Evolutionary conservation across 129 eudicot genomes (phyloP), one percentile per base, ranked within the genome.

Genomic region (Tagetes erecta): DNA sequence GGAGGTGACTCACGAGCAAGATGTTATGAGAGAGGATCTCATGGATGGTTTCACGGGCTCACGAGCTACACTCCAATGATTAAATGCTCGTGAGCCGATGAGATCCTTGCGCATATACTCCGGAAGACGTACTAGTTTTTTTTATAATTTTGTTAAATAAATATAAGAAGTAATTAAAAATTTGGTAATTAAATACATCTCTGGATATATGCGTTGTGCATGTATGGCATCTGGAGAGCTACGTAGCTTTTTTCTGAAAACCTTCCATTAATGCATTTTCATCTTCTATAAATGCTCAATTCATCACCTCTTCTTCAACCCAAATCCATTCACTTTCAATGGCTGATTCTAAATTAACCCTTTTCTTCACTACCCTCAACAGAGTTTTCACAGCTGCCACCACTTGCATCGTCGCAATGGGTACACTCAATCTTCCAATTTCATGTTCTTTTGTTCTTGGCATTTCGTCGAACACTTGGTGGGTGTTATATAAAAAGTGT

Each of bases 351-450:
- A 59, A 55, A 12, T 57, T 73, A 44, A 51, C 46, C 3, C n/a
- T 68, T 56, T 67, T 81, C 74, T 53, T 79, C 37, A 76, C 41
- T 3, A 50, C 64, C 39, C 5, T 86, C 55, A 67, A 82, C 76
- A 77, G 44, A 75, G 68, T 72, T 41, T 67, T 67, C 35, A 46
- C 60, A 35, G 86, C 78, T 80, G 31, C 80, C 27, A 41, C 78
- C 51, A 82, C 91, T 8, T 86, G 90, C 80, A 57, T 81, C 70
- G 70, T 87, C 10, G 82, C 87, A 69, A 40, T 89, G 14, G 96
- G 97, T 92, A 83, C 38, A 50, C 69, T 64, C 53, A 8, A 11
- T 58, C 40, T 39, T n/a, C 12, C 34, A 64, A 5, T 38, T 35
- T 37, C 30, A 8, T 35, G 67, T 45, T 73, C 3, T 3, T 49